Evolutionary conservation across 441 rosid genomes (phyloP).

Genomic region (Croton setiger): DNA sequence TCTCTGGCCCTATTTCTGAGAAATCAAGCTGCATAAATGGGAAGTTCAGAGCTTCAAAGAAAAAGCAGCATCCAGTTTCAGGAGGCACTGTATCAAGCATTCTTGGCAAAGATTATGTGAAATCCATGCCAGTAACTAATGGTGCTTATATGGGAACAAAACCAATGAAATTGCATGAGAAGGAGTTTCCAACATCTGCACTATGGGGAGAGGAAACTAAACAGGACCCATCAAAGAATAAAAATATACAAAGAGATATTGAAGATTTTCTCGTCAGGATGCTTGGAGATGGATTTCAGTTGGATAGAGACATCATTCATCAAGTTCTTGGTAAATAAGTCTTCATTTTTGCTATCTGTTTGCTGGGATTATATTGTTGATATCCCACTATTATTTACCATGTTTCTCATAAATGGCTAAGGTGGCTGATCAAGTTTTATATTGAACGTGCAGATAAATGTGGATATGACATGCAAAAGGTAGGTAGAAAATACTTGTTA

Average conservation of each 20-base stretch:
- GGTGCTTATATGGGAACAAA: conserved; percentile 28
- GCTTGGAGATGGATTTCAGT: conserved; percentile 58
- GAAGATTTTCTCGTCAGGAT: conserved; percentile 53
- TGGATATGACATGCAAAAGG: conserved; percentile 62
- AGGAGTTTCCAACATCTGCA: conserved; percentile 35
- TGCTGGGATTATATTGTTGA: background rate
- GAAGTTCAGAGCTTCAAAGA: conserved; percentile 32
- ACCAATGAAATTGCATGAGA: conserved; percentile 45
- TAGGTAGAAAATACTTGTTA: conserved; percentile 23
- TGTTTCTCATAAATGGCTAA: conserved; percentile 5
- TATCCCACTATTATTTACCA: background rate
- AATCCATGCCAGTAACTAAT: conserved; percentile 30
- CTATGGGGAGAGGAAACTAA: conserved; percentile 31
- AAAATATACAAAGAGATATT: conserved; percentile 37
- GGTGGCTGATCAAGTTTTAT: conserved; percentile 26
- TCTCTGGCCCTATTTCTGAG: conserved; percentile 15
- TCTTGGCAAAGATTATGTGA: conserved; percentile 45
- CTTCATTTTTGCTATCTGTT: conserved; percentile 1
- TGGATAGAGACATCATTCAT: conserved; percentile 40
- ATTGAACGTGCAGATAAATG: conserved; percentile 46
- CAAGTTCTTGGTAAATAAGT: conserved; percentile 47
- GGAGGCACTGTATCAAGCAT: conserved; percentile 52
- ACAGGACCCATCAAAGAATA: conserved; percentile 21
- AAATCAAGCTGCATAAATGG: conserved; percentile 24
- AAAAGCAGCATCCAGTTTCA: conserved; percentile 42